Evolutionary conservation across 495 filamentous ascomycete species (phyloP).

Genomic region (Aspergillus leporis): DNA sequence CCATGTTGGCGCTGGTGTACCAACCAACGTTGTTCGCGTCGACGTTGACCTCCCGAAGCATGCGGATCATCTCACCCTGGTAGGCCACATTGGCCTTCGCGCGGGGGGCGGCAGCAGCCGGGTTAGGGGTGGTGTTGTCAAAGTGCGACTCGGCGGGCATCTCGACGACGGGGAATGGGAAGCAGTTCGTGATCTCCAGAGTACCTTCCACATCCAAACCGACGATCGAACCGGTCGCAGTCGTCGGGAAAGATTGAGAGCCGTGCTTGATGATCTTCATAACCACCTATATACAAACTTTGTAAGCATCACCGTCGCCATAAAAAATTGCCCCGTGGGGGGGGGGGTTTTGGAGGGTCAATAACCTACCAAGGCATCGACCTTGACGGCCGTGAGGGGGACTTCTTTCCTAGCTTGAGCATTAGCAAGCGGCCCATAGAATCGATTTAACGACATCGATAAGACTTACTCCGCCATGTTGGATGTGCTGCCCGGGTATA

Average conservation of each 20-base stretch:
- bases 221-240: slow-evolving; percentile 84
- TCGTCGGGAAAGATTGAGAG: slow-evolving; percentile 82
- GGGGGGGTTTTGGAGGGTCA: slow-evolving; percentile 34
- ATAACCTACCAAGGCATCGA: slow-evolving; percentile 73
- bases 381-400: slow-evolving; percentile 76
- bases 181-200: slow-evolving; percentile 91
- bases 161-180: slow-evolving; percentile 90
- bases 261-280: slow-evolving; percentile 97
- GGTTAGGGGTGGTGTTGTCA: slow-evolving; percentile 69
- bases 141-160: slow-evolving; percentile 75
- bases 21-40: slow-evolving; percentile 98
- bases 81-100: slow-evolving; percentile 87
- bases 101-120: slow-evolving; percentile 85
- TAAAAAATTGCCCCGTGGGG: slow-evolving; percentile 29
- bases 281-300: slow-evolving; percentile 62
- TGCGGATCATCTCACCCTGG: slow-evolving; percentile 96
- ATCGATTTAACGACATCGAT: neutral
- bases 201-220: slow-evolving; percentile 86
- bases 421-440: slow-evolving; percentile 15
- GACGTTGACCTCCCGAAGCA: slow-evolving; percentile 94
- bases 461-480: slow-evolving; percentile 49
- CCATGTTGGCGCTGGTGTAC: slow-evolving; percentile 98
- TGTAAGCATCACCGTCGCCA: slow-evolving; percentile 5
- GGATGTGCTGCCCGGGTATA: slow-evolving; percentile 30
- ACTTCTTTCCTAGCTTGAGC: slow-evolving; percentile 50